Conservation (phyloP, 352 stramenopile genomes). For the Pythium rishiriense region DNA sequence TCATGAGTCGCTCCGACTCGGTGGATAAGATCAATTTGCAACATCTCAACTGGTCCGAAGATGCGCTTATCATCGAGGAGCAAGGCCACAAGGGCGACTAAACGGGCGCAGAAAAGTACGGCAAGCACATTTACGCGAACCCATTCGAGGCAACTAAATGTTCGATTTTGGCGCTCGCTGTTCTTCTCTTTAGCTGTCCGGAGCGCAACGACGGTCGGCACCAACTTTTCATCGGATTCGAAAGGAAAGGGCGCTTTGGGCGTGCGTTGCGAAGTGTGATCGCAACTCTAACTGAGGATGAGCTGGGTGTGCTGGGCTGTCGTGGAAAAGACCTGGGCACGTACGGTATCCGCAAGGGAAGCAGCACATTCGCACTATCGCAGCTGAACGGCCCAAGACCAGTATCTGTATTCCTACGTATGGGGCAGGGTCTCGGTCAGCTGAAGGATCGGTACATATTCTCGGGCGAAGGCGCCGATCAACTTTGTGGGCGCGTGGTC, state of each 20-base stretch:
- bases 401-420: slow-evolving; percentile 15
- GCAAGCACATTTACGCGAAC: slow-evolving; percentile 21
- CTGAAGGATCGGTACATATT: slow-evolving; percentile 17
- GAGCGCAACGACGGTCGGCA: not conserved
- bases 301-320: slow-evolving; percentile 1
- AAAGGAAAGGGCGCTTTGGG: slow-evolving; percentile 14
- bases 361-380: slow-evolving; percentile 13
- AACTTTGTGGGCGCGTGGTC: slow-evolving; percentile 18
- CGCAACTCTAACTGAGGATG: not conserved
- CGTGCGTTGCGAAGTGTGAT: not conserved
- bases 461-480: slow-evolving; percentile 12
- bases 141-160: slow-evolving; percentile 20
- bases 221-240: slow-evolving; percentile 16
- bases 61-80: slow-evolving; percentile 14
- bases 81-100: slow-evolving; percentile 21
- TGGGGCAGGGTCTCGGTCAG: slow-evolving; percentile 18
- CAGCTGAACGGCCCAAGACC: slow-evolving; percentile 15
- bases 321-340: slow-evolving; percentile 5
- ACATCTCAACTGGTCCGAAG: slow-evolving; percentile 17
- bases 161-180: slow-evolving; percentile 13
- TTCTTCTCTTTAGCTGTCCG: slow-evolving; percentile 13
- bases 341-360: slow-evolving; percentile 13
- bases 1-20: slow-evolving; percentile 19
- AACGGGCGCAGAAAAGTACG: slow-evolving; percentile 17
- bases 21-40: slow-evolving; percentile 19